phyloP scores from a whole-genome alignment of 176 grass and related monocot species.

The Carex scoparia region DNA sequence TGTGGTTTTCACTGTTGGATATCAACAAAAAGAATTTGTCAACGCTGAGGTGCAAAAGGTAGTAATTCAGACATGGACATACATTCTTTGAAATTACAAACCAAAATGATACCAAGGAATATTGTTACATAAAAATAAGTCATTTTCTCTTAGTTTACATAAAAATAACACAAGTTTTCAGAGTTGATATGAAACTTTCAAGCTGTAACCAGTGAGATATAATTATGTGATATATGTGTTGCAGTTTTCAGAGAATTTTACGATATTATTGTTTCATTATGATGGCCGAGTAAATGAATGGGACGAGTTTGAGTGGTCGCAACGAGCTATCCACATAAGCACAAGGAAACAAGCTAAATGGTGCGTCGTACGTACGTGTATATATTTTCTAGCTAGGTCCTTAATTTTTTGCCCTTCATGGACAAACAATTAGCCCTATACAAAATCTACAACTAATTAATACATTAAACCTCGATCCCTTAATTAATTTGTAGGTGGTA shows the following conservation, averaged over 20 bases:
- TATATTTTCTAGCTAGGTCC: too few species aligned
- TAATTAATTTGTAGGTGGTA: conserved; percentile 24
- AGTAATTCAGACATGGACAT: background rate
- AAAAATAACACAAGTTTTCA: background rate
- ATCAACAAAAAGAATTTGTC: conserved; percentile 83
- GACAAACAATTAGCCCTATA: background rate
- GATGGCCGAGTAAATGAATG: conserved; percentile 71
- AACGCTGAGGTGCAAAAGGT: conserved; percentile 79
- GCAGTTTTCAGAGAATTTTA: conserved; percentile 75
- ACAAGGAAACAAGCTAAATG: conserved; percentile 69
- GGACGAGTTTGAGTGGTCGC: conserved; percentile 83
- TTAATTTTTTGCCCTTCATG: too few species aligned
- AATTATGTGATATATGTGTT: conserved; percentile 6
- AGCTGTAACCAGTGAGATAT: background rate
- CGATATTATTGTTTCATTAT: conserved; percentile 81
- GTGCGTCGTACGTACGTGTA: background rate
- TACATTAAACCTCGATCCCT: too few species aligned
- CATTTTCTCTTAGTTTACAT: conserved; percentile 6
- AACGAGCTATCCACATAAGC: conserved; percentile 64
- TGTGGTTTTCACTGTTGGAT: conserved; percentile 83
- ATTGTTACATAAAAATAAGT: background rate
- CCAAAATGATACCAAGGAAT: background rate
- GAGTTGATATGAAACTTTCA: conserved; percentile 12
- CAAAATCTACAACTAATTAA: background rate
- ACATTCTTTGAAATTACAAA: background rate